A percentile compares a stretch with the other conserved stretches of the same genome.
These are phyloP conservation scores for Microbotryum violaceum DNA, from an alignment of 1,284 basidiomycete species.

Conservation along the genomic window DNA sequence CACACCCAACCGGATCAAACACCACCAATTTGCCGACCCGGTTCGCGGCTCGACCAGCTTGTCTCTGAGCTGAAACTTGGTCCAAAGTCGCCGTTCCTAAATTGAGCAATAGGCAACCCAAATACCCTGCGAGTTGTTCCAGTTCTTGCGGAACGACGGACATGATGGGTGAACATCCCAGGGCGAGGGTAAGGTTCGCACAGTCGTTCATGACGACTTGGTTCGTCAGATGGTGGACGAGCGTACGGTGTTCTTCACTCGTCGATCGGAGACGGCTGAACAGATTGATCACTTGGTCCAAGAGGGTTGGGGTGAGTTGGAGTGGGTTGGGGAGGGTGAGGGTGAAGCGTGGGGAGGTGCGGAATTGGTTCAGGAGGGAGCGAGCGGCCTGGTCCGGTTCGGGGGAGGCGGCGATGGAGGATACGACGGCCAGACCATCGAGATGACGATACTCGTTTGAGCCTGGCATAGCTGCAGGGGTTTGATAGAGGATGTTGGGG, in stretches of 20 bases:
- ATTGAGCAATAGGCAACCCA: constrained; percentile 72
- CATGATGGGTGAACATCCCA: constrained; percentile 83
- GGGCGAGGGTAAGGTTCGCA: constrained; percentile 71
- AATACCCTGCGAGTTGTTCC: constrained; percentile 62
- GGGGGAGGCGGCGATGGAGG: constrained; percentile 67
- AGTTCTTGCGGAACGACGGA: constrained; percentile 75
- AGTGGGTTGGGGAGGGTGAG: too few relatives aligned
- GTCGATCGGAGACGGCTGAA: too few relatives aligned
- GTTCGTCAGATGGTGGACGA: constrained; percentile 59
- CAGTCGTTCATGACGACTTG: constrained; percentile 35
- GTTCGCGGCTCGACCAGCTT: constrained; percentile 68
- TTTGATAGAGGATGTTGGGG: constrained; percentile 47
- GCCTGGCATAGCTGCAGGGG: constrained; percentile 15
- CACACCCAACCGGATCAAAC: constrained; percentile 90
- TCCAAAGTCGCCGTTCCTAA: constrained; percentile 73
- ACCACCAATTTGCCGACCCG: constrained; percentile 67
- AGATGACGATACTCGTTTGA: constrained; percentile 42
- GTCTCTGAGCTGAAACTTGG: constrained; percentile 62
- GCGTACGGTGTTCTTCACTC: constrained; percentile 48
- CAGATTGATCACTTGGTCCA: too few relatives aligned
- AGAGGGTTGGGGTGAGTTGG: too few relatives aligned
- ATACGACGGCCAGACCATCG: constrained; percentile 83
- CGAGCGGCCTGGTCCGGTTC: constrained; percentile 49
- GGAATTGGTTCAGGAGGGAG: too few relatives aligned
- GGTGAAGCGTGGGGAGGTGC: too few relatives aligned